Base-by-base conservation (phyloP, 208 protist genomes). In the Jaenimonas drosophilae region DNA sequence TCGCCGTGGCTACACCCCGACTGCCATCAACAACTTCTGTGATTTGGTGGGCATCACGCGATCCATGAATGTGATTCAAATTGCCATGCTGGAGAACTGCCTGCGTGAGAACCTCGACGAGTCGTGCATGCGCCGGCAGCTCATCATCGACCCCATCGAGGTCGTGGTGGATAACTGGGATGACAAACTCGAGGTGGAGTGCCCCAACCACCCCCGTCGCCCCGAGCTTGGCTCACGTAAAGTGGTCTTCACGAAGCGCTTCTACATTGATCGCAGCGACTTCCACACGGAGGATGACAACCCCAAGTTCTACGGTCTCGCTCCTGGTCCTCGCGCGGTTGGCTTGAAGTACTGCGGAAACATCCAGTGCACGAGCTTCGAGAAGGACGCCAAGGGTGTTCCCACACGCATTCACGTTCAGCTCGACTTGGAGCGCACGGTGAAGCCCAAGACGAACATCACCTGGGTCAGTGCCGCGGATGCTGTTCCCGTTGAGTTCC, bases 251-350 rank as follows among this genome's bases (percentile, higher is more conserved):
- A 86, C 83, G 6, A 63, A 79, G 21, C 73, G 62, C 9, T 77
- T 99, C 54, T 99, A 97, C 72, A 98, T 99, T 68, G 98, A 99
- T 41, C 75, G 76, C 25, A 81, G 67, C 46, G 98, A 99, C 75
- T 99, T 99, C 62, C 71, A 76, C 44, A 64, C 76, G 37, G 59
- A 76, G 41, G 84, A 91, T 39, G 58, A 86, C 59, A 72, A 82
- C 70, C 64, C 39, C 37, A 89, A 93, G 67, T 96, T 91, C 61
- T 93, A 87, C 62, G 82, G 84, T 21, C 52, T 91, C 27, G 83
- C 82, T 1, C 82, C 81, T 2, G 82, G 82, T 3, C 73, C 81
- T 3, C 77, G 86, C 40, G 51, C 61, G 33, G 85, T 96, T 31
- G 87, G 87, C 14, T 68, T 96, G 42, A 91, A 92, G 66, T 91